Evolutionary conservation across 2,329 filamentous ascomycete genomes (phyloP).

Genomic region (Alternaria sp.): DNA sequence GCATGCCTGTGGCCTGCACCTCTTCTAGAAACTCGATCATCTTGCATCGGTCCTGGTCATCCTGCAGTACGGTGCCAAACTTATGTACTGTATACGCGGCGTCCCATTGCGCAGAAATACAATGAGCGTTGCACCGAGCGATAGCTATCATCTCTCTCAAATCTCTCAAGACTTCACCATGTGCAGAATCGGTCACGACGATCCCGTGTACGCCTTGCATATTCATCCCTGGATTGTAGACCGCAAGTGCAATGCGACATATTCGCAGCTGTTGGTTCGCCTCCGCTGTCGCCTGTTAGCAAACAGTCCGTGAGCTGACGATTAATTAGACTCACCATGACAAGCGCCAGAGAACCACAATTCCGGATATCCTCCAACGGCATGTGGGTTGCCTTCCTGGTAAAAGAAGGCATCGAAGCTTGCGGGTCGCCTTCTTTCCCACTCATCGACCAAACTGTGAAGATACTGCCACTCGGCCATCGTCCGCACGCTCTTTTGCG

Average conservation of each 20-base stretch:
- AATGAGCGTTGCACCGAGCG: constrained; percentile 21
- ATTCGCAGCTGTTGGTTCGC: constrained; percentile 26
- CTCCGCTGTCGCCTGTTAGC: constrained; percentile 14
- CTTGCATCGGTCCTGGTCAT: constrained; percentile 13
- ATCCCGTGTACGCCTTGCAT: background rate
- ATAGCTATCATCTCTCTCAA: constrained; percentile 25
- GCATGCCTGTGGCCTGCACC: constrained; percentile 20
- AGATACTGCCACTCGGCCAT: constrained; percentile 16
- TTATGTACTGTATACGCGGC: constrained; percentile 21
- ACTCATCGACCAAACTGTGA: constrained; percentile 20
- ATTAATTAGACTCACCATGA: constrained; percentile 18
- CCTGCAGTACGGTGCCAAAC: constrained; percentile 13
- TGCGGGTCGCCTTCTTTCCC: constrained; percentile 20
- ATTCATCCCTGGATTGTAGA: constrained; percentile 2
- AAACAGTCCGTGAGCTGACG: background rate
- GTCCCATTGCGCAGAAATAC: constrained; percentile 11
- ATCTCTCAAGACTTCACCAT: constrained; percentile 6
- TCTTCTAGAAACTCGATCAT: constrained; percentile 29
- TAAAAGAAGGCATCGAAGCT: constrained; percentile 24
- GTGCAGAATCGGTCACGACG: too few relatives aligned
- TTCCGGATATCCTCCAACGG: constrained; percentile 13
- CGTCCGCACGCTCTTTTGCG: background rate
- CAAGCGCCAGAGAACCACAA: constrained; percentile 22
- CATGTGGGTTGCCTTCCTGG: constrained; percentile 4
- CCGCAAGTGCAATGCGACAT: constrained; percentile 18